Conservation (phyloP, 352 stramenopile species). For the Pythium periplocum region DNA sequence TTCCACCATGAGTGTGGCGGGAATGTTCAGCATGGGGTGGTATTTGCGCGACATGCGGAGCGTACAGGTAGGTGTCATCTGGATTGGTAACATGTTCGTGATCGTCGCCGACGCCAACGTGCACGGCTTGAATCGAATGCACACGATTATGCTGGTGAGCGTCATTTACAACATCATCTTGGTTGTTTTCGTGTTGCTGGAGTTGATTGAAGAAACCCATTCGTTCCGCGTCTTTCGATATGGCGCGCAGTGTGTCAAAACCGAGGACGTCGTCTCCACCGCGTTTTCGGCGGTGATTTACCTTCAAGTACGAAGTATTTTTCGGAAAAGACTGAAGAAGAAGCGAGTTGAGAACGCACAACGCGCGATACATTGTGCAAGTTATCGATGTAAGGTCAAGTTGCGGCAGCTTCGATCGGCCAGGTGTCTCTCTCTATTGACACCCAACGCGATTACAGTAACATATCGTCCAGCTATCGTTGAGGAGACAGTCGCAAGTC, state of each 20-base stretch:
- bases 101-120: not conserved
- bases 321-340: too few species aligned
- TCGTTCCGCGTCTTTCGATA: conserved; percentile 13
- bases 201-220: not conserved
- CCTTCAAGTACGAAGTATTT: too few species aligned
- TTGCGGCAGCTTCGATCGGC: too few species aligned
- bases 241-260: not conserved
- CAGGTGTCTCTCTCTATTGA: too few species aligned
- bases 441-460: not conserved
- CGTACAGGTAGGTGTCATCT: not conserved
- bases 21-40: not conserved
- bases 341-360: too few species aligned
- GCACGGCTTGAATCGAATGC: not conserved
- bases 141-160: not conserved
- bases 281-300: too few species aligned
- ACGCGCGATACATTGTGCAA: too few species aligned
- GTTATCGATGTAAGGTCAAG: too few species aligned
- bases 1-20: not conserved
- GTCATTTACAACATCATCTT: conserved; percentile 4
- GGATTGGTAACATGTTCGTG: not conserved
- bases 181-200: conserved; percentile 2
- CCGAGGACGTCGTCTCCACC: conserved; percentile 1
- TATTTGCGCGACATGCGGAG: not conserved
- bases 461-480: not conserved
- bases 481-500: not conserved